Evolutionary conservation across 768 basidiomycete species (phyloP).

Genomic region (Lactarius psammicola): DNA sequence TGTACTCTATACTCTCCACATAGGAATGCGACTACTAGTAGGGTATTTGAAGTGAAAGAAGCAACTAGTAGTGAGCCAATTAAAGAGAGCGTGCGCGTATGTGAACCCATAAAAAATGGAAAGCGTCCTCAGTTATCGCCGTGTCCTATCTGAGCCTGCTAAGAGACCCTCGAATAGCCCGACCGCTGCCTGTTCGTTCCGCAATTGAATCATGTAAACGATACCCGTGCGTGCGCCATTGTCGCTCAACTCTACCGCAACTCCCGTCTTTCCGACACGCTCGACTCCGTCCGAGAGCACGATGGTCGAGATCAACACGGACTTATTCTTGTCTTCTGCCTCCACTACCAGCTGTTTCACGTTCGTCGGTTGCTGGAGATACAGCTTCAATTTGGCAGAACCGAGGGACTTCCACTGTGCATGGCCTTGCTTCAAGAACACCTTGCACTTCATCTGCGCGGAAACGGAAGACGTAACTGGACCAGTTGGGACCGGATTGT

Average conservation of each 20-base stretch:
- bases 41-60: constrained; percentile 19
- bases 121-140: constrained; percentile 16
- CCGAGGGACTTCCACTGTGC: constrained; percentile 98
- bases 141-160: constrained; percentile 76
- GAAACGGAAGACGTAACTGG: constrained; percentile 76
- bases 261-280: constrained; percentile 96
- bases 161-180: constrained; percentile 86
- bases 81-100: neutral
- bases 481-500: constrained; percentile 50
- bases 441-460: constrained; percentile 96
- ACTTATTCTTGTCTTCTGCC: constrained; percentile 71
- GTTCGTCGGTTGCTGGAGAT: constrained; percentile 79
- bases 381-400: constrained; percentile 81
- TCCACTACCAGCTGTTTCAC: constrained; percentile 96
- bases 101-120: neutral
- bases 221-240: constrained; percentile 89
- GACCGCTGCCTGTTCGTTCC: constrained; percentile 82
- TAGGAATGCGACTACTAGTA: constrained; percentile 21
- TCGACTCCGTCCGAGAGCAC: constrained; percentile 96
- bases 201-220: constrained; percentile 95
- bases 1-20: constrained; percentile 6
- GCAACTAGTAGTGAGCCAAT: constrained; percentile 13
- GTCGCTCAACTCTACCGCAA: constrained; percentile 94
- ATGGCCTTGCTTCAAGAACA: constrained; percentile 93
- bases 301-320: constrained; percentile 89